Percentiles rank a stretch among this genome's conserved stretches.
These are phyloP conservation scores for Alisma plantagoaquatica DNA, from an alignment of 106 monocot genomes.

Conservation along the genomic window DNA sequence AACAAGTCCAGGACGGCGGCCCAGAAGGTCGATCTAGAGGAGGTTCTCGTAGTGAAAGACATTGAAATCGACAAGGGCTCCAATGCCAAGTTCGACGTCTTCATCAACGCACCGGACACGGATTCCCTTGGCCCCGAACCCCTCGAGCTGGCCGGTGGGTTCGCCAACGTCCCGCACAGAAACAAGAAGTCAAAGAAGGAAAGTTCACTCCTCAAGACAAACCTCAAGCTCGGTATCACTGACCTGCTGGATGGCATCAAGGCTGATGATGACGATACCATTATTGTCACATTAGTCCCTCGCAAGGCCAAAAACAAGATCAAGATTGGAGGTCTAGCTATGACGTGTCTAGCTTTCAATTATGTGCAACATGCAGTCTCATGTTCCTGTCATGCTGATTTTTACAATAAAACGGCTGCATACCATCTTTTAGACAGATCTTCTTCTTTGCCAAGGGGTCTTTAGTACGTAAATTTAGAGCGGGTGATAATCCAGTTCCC, in stretches of 20 bases:
- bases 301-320: slow-evolving; percentile 1
- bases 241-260: slow-evolving; percentile 13
- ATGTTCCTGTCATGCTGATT: too few species aligned
- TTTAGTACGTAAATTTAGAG: too few species aligned
- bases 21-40: slow-evolving; percentile 15
- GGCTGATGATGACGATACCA: slow-evolving; percentile 9
- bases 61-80: slow-evolving; percentile 10
- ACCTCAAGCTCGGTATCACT: slow-evolving; percentile 6
- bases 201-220: background rate
- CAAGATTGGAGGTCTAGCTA: slow-evolving; percentile 4
- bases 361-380: too few species aligned
- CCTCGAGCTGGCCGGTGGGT: slow-evolving; percentile 51
- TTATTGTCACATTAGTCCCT: slow-evolving; percentile 11
- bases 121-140: slow-evolving; percentile 3
- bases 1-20: background rate
- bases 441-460: too few species aligned
- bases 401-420: too few species aligned
- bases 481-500: too few species aligned
- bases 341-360: slow-evolving; percentile 3
- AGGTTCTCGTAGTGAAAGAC: slow-evolving; percentile 18
- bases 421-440: too few species aligned
- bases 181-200: slow-evolving; percentile 1
- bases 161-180: slow-evolving; percentile 35
- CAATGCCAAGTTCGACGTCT: slow-evolving; percentile 20
- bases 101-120: slow-evolving; percentile 6